Base-by-base conservation (phyloP, 2,329 filamentous ascomycete genomes). In the Colletotrichum aenigma region DNA sequence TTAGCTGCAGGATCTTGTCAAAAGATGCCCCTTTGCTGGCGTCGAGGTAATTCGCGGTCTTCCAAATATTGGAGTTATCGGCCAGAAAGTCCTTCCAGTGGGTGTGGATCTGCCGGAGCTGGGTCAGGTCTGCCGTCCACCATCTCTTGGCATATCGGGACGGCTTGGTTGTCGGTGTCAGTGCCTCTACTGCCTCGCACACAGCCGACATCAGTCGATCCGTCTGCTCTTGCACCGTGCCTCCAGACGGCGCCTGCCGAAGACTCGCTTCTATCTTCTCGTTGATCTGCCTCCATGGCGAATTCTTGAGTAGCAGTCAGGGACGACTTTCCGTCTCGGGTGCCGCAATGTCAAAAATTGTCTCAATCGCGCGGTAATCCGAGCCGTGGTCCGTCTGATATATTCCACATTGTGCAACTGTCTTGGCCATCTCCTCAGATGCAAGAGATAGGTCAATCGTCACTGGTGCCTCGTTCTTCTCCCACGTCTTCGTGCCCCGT, bases 401-500 rank as follows among this genome's bases (percentile, higher is more conserved):
- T 43, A 78, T 74, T 12, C 28, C 34, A 65, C 71, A 81, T 55
- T 73, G 75, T 18, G 78, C 60, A 21, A 78, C 67, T 18, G 60
- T 58, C 8, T 75, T 67, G 3, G 73, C 76, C n/a, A 82, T 61
- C 30, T 80, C 79, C 7, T 80, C 69, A 10, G 77, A 78, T 3
- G 56, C 77, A 4, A 82, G 78, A 13, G 80, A 76, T 13, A 83
- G 65, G 71, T 83, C 76, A 48, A 83, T 81, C 5, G 76, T 83
- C 6, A 76, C 62, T 32, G 7, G 78, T 76, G 18, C 78, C 66
- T 13, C 78, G 3, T 66, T 48, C 34, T 65, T 74, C 21, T 83
- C 68, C 83, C 77, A 85, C 76, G 78, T 85, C 75, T 85, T 85
- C 34, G 79, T 85, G 2, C 82, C 82, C 74, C 80, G 66, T 52